A percentile compares a stretch with the other conserved stretches of the same genome.
Evolutionary conservation across 495 filamentous ascomycete species (phyloP).

Genomic region (Podospora pseudoanserina): DNA sequence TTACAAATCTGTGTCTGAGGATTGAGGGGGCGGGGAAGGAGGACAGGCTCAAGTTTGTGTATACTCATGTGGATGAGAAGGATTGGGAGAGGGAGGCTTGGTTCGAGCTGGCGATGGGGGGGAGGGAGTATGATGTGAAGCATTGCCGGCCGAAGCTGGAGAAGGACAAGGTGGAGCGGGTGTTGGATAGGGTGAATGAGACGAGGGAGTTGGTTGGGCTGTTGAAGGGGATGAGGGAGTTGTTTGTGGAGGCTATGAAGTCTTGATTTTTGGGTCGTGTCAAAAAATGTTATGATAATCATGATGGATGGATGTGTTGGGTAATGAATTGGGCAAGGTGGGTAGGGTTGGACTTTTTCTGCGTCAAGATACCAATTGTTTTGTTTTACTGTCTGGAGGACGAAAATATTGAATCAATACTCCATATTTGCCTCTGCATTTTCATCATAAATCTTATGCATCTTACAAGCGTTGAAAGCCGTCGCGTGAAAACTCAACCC

Average conservation of each 20-base stretch:
- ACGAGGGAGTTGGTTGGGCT: slow-evolving; percentile 74
- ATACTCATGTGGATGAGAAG: slow-evolving; percentile 79
- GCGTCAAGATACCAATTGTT: not conserved
- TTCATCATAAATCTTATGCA: not conserved
- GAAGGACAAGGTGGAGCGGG: slow-evolving; percentile 63
- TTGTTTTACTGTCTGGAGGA: not conserved
- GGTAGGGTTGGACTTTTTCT: not conserved
- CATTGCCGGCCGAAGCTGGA: slow-evolving; percentile 77
- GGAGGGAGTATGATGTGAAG: slow-evolving; percentile 77
- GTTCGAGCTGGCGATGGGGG: slow-evolving; percentile 83
- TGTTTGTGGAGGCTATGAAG: slow-evolving; percentile 66
- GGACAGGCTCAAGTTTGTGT: slow-evolving; percentile 87
- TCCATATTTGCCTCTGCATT: not conserved
- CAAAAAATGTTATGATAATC: not conserved
- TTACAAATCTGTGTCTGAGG: slow-evolving; percentile 78
- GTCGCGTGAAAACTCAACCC: not conserved
- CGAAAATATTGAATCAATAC: not conserved
- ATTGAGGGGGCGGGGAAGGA: slow-evolving; percentile 85
- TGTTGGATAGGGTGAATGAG: slow-evolving; percentile 77
- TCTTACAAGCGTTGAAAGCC: not conserved
- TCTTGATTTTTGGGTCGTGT: slow-evolving; percentile 25
- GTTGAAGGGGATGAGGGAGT: slow-evolving; percentile 86
- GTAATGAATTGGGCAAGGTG: not conserved
- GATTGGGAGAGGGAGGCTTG: slow-evolving; percentile 87
- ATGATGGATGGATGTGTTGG: not conserved